Base-by-base conservation (phyloP, 495 filamentous ascomycete genomes). In the Mycothermus thermophilus region DNA sequence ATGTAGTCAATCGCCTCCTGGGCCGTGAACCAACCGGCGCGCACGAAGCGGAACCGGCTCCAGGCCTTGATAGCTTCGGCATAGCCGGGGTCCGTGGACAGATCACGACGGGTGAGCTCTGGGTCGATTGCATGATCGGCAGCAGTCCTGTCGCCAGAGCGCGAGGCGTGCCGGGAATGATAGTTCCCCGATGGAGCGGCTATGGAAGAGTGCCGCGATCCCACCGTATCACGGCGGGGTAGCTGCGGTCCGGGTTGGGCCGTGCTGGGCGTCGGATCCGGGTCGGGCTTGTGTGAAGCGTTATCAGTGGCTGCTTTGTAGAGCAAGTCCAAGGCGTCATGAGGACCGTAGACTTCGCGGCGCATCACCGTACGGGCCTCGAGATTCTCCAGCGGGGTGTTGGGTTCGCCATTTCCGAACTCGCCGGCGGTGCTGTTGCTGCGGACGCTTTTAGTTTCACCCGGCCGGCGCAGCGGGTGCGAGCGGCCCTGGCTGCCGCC, bases 21-120 rank as follows among this genome's bases (percentile, higher is more conserved):
- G 2, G 88, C 83, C 0, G 85, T 93, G 47, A 97, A 87, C 90
- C 90, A 97, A 14, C 90, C 90, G 6, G 83, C 85, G 32, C 83
- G 79, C 13, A 96, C 88, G 54, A 96, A 95, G 36, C 86, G 75
- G 47, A 92, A 77, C 43, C 83, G 71, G 8, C 80, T 77, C 90
- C 90, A 97, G 8, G 82, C 81, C 45, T 76, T 79, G 34, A 94
- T 52, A 5, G 84, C 83, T 40, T 83, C 75, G 22, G 62, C 53
- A 40, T 71, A 69, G n/a, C 68, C 68, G 6, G 57, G 62, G 21
- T 71, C 68, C 23, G 37, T 14, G 2, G 48, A 42, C 8, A 38
- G 40, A n/a, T 56, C 56, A 9, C 48, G 50, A 23, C 48, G 50
- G 11, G 35, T 48, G 13, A 61, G 43, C 35, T 57, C 56, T 14